phyloP scores from a whole-genome alignment of 257 asterid genomes.

The Leonotis leonurus region DNA sequence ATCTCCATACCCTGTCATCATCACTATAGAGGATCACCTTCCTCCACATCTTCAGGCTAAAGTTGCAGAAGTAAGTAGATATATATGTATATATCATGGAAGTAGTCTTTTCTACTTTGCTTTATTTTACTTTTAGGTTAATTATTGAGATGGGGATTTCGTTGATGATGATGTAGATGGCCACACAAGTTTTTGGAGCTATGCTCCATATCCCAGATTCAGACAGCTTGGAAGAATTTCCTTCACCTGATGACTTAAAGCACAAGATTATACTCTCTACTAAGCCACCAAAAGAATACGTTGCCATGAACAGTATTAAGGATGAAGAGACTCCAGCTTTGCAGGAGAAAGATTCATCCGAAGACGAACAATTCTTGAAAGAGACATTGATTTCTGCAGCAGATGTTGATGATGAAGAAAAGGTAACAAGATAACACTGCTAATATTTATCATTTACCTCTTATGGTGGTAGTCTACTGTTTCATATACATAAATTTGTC shows the following conservation, averaged over 20 bases:
- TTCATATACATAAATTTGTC: background rate
- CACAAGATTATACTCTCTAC: slow-evolving; percentile 72
- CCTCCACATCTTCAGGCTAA: slow-evolving; percentile 90
- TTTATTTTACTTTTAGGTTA: background rate
- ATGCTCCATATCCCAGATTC: slow-evolving; percentile 62
- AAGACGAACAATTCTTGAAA: slow-evolving; percentile 11
- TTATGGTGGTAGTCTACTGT: too few species aligned
- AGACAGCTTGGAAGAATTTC: slow-evolving; percentile 57
- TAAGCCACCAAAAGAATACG: slow-evolving; percentile 84
- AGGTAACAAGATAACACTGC: slow-evolving; percentile 28
- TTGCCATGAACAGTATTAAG: slow-evolving; percentile 26
- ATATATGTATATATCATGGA: too few species aligned
- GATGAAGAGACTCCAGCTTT: slow-evolving; percentile 26
- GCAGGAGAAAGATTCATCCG: slow-evolving; percentile 39
- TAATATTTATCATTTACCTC: too few species aligned
- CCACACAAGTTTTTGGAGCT: slow-evolving; percentile 62
- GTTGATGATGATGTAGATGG: slow-evolving; percentile 46
- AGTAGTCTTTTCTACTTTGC: too few species aligned
- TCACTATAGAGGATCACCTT: slow-evolving; percentile 89
- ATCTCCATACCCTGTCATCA: slow-evolving; percentile 78
- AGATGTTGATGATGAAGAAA: slow-evolving; percentile 30
- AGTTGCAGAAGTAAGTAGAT: slow-evolving; percentile 60
- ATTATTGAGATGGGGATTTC: background rate
- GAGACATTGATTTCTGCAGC: background rate
- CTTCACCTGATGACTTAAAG: slow-evolving; percentile 70